Percentiles rank a stretch among this genome's conserved stretches.
Conservation (phyloP, 2,329 filamentous ascomycete species). For the Fusarium sacchari region DNA sequence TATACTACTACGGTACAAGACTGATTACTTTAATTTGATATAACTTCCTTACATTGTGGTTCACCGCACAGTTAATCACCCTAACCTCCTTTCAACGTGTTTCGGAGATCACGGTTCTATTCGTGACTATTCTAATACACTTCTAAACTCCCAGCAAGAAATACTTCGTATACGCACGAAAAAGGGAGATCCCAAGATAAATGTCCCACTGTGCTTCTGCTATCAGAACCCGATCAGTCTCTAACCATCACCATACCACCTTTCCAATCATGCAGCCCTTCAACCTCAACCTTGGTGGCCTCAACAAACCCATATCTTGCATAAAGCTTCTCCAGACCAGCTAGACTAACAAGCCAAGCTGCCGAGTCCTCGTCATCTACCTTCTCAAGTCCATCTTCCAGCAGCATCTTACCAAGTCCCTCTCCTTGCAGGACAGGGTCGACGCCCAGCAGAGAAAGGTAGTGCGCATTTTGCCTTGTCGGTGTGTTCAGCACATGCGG, state of each 20-base stretch:
- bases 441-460: neutral
- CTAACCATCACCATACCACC: conserved; percentile 10
- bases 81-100: fast-evolving
- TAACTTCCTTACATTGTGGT: neutral
- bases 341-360: conserved; percentile 6
- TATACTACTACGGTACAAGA: neutral
- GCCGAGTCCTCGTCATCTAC: neutral
- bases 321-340: neutral
- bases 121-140: neutral
- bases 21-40: fast-evolving
- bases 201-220: fast-evolving
- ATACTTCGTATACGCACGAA: fast-evolving
- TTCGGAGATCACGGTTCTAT: neutral
- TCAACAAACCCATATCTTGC: neutral
- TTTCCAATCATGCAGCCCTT: neutral
- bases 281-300: neutral
- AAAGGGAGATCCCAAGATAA: fast-evolving
- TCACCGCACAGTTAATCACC: fast-evolving
- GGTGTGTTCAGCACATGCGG: neutral
- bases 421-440: conserved; percentile 2
- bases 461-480: neutral
- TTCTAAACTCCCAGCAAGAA: neutral
- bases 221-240: neutral
- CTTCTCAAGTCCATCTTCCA: neutral
- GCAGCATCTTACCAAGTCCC: neutral